Percentiles rank a stretch among this genome's conserved stretches.
Evolutionary conservation across 805 yeast genomes (phyloP).

Genomic region (Teunomyces pallodes): DNA sequence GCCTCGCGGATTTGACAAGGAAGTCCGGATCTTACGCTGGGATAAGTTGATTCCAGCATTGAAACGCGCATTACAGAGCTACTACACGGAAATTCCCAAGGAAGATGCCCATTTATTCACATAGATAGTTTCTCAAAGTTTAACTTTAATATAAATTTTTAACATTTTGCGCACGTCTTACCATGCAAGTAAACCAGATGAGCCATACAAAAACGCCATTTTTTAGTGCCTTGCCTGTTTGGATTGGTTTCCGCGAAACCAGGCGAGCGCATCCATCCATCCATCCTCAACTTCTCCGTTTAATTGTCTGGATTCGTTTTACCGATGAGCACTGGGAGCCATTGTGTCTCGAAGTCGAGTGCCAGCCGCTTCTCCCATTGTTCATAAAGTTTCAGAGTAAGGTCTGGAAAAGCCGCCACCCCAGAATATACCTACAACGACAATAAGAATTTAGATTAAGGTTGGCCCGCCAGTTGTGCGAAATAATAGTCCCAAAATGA

Average conservation of each 20-base stretch:
- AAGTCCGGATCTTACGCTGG: constrained; percentile 62
- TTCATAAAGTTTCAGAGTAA: neutral
- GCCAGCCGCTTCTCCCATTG: neutral
- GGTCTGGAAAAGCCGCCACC: neutral
- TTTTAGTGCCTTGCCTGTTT: neutral
- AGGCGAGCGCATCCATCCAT: too few relatives aligned
- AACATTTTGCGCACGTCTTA: neutral
- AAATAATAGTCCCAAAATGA: neutral
- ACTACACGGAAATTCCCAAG: constrained; percentile 56
- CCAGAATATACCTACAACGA: neutral
- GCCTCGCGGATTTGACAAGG: constrained; percentile 69
- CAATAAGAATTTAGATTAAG: neutral
- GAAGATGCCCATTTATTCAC: constrained; percentile 9
- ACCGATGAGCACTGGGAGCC: neutral
- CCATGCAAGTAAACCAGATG: too few relatives aligned
- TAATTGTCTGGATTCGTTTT: neutral
- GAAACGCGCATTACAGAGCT: constrained; percentile 62
- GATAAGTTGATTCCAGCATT: constrained; percentile 57
- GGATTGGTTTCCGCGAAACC: too few relatives aligned
- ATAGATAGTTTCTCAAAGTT: neutral
- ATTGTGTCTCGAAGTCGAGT: neutral
- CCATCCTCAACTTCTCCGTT: too few relatives aligned
- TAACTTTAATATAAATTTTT: neutral
- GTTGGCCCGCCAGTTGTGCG: neutral
- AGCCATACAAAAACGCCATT: neutral